Evolutionary conservation across 257 asterid species (phyloP), one percentile per base, ranked within the genome.

Genomic region (Coffea eugenioides): DNA sequence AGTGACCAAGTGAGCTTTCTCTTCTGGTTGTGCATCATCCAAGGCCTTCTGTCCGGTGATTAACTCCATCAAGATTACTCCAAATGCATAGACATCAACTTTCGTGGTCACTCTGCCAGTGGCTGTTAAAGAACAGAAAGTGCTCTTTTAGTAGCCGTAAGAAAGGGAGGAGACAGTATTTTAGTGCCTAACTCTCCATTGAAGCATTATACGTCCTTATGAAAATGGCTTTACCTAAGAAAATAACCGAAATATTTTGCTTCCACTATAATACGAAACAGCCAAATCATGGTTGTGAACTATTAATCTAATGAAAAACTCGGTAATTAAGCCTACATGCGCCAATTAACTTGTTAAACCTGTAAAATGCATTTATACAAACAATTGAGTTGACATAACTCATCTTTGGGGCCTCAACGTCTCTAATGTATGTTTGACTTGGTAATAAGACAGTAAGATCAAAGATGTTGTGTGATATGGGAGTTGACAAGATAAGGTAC

Each of bases 41-140:
- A 95, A 71, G 43, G 97, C 94, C 79, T 88, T 93, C 79, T 91
- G 76, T 13, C 98, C 94, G 0, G 97, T 92, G 52, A 93, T 82
- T 18, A 93, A 77, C 85, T 95, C 99, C 99, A 93, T 93, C 84
- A 95, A 82, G 76, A 95, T 82, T 73, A 93, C 99, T 8, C 99
- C 98, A 20, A 86, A 95, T 73, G 98, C 95, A 31, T 81, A 95
- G 31, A 95, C 97, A 54, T 95, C 99, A 4, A 89, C 92, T 84
- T 91, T 92, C 15, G 92, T 87, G 49, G 97, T 95, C 75, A 95
- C 99, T 83, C 91, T 88, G 73, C 99, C 99, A 0, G 97, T 92
- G 23, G 93, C 98, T 93, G 95, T 86, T 77, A 6, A 68, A 49
- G 51, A 81, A 69, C 45, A 80, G 73, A 11, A 41, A 72, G 21